These are phyloP conservation scores for Aspergillus haitiensis DNA, from an alignment of 495 filamentous ascomycete genomes.

Conservation along the genomic window DNA sequence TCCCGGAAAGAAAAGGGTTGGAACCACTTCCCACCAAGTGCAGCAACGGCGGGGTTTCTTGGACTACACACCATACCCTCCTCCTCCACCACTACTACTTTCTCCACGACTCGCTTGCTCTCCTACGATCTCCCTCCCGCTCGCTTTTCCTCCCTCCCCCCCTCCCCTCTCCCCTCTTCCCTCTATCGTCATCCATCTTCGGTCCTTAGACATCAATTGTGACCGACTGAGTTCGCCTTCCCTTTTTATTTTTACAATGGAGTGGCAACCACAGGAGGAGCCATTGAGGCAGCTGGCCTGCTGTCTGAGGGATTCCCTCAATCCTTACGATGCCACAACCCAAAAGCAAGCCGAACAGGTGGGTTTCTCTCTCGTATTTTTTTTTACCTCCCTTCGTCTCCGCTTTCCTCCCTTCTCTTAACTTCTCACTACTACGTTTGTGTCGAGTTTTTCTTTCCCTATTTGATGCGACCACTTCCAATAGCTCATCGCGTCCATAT, in stretches of 20 bases:
- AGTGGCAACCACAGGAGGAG: constrained; percentile 89
- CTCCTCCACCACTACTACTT: constrained; percentile 12
- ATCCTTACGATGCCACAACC: constrained; percentile 68
- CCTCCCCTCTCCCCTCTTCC: neutral
- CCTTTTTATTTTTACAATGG: constrained; percentile 55
- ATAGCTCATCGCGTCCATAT: neutral
- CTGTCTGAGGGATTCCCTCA: constrained; percentile 89
- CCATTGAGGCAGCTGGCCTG: constrained; percentile 83
- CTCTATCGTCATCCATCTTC: constrained; percentile 30
- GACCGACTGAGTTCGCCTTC: constrained; percentile 8
- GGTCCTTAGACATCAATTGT: constrained; percentile 16
- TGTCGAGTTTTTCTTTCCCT: neutral
- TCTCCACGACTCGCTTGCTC: constrained; percentile 12
- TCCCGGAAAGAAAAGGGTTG: constrained; percentile 13
- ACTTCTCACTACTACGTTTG: neutral
- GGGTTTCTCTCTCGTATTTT: constrained; percentile 24
- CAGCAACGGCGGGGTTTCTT: constrained; percentile 20
- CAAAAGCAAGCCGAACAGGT: constrained; percentile 77
- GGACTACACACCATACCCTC: constrained; percentile 19
- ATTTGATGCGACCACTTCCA: constrained; percentile 10
- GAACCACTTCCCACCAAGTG: constrained; percentile 20
- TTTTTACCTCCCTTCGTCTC: constrained; percentile 1
- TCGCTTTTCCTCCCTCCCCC: constrained; percentile 2
- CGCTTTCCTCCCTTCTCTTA: neutral
- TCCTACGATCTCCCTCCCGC: constrained; percentile 8